Evolutionary conservation across 2,329 filamentous ascomycete genomes (phyloP), one percentile per base, ranked within the genome.

Genomic region (Periconia digitata): DNA sequence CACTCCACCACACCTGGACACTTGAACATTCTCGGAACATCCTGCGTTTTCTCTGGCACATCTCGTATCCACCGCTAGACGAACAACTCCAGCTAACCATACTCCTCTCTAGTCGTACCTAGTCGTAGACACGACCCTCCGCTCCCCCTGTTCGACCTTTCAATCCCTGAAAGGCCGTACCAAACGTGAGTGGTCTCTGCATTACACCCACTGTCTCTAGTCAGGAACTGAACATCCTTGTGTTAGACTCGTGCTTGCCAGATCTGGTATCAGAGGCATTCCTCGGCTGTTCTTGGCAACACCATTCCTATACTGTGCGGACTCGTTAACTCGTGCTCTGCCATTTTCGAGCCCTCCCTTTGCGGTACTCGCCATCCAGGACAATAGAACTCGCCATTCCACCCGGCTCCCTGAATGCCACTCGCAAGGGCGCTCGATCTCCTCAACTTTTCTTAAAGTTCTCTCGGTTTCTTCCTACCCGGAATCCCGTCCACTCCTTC

Each of bases 251-350:
- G 63, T 60, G 61, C 66, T 70, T 67, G 64, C 68, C 67, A 66
- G 59, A 56, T 59, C 61, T 63, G 67, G 59, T 63, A 66, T 66
- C 63, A 67, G 64, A 32, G 64, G 69, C 72, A 76, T 76, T 75
- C 71, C 66, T 66, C 67, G 72, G 67, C 62, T 63, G 55, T 70
- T 32, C 67, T 70, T 68, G 67, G 71, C 67, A 64, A 67, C 64
- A 59, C 57, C 42, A 44, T 66, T 66, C 55, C 51, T 54, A 56
- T n/a, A 63, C 55, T 63, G 59, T 66, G 76, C 67, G 75, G 76
- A 79, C 74, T 74, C 76, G 76, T 79, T 79, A 77, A 73, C 71
- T 79, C 76, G 76, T 76, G 74, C 70, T 79, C 74, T 78, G 71
- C 75, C 69, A 44, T 51, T 45, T 51, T 56, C 49, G 51, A 55